These are phyloP conservation scores for Amoebophrya sp. DNA, from an alignment of 169 alveolate species.

Conservation along the genomic window DNA sequence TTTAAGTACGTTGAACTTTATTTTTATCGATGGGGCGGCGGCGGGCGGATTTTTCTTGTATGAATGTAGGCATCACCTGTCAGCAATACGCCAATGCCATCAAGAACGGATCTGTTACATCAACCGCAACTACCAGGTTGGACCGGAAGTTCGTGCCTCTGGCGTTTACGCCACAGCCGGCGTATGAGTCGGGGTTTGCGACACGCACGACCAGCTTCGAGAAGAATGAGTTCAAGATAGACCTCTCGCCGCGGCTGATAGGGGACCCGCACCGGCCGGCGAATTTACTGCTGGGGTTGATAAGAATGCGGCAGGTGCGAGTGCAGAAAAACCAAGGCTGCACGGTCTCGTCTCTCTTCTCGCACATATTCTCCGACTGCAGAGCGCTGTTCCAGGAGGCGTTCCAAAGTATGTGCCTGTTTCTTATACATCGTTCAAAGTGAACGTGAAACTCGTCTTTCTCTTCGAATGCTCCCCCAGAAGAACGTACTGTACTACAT, in stretches of 20 bases:
- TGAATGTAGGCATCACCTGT: too few species aligned
- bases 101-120: too few species aligned
- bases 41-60: too few species aligned
- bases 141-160: neutral
- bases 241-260: neutral
- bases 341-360: neutral
- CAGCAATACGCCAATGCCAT: too few species aligned
- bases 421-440: neutral
- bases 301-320: neutral
- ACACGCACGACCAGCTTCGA: neutral
- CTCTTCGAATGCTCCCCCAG: too few species aligned
- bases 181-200: neutral
- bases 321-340: neutral
- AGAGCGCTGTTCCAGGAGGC: neutral
- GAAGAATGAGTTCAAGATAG: neutral
- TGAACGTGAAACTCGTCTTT: too few species aligned
- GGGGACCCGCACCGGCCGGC: neutral
- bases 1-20: too few species aligned
- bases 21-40: too few species aligned
- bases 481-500: too few species aligned
- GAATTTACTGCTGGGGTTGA: neutral
- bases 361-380: neutral
- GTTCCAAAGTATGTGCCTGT: neutral
- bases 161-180: neutral
- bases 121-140: too few species aligned